Conservation (phyloP, 1,139 yeast genomes). For the Lizanozyma gosingica region DNA sequence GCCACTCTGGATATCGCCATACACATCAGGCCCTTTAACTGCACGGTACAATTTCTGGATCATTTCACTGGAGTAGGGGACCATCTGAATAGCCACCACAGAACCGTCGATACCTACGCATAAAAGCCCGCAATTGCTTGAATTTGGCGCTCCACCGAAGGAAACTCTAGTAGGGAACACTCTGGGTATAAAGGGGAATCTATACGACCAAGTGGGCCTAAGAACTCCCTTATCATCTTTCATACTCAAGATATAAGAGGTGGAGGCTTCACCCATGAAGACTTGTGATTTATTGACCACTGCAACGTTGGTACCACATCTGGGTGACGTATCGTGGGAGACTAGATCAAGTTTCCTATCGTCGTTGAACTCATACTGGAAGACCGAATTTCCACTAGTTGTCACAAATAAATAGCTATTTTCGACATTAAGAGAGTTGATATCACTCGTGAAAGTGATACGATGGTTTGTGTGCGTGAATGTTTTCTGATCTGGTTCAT, state of each 20-base stretch:
- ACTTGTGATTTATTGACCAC: neutral
- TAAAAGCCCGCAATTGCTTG: conserved; percentile 21
- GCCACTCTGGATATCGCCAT: conserved; percentile 5
- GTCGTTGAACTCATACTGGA: neutral
- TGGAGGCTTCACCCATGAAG: conserved; percentile 12
- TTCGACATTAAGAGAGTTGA: conserved; percentile 17
- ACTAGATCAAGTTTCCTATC: neutral
- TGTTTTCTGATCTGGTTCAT: conserved; percentile 23
- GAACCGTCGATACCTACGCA: conserved; percentile 34
- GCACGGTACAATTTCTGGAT: conserved; percentile 3
- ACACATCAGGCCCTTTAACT: conserved; percentile 8
- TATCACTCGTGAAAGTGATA: conserved; percentile 23
- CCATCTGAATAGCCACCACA: conserved; percentile 16
- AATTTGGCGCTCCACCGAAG: conserved; percentile 1
- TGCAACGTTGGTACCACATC: neutral
- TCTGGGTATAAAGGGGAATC: conserved; percentile 24
- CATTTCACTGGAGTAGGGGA: conserved; percentile 6
- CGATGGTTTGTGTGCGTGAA: conserved; percentile 19
- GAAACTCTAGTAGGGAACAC: conserved; percentile 18
- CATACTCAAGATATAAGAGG: conserved; percentile 23
- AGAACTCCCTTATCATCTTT: conserved; percentile 8
- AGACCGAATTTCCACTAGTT: neutral
- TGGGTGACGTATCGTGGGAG: neutral
- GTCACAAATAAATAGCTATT: conserved; percentile 5
- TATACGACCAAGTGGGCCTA: conserved; percentile 8